phyloP scores from a whole-genome alignment of 495 filamentous ascomycete species.

The Trichocladium antarcticum region DNA sequence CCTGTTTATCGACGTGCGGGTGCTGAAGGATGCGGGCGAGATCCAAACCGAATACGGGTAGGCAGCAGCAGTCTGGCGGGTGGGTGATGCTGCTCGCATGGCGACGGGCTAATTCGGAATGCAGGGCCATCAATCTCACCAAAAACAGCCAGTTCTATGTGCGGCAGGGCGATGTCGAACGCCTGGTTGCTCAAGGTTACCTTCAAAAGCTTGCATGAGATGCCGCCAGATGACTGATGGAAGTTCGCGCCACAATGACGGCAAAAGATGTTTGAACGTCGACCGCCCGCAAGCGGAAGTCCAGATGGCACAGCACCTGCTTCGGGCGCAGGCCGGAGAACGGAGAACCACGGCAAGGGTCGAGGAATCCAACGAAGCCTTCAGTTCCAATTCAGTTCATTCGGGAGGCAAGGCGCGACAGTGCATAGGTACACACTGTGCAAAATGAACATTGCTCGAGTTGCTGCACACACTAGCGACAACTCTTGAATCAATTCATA shows the following conservation, averaged over 20 bases:
- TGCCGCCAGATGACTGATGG: conserved; percentile 11
- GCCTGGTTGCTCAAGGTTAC: conserved; percentile 93
- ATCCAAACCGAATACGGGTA: conserved; percentile 99
- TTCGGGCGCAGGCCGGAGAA: background rate
- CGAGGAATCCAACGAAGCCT: background rate
- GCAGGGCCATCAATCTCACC: conserved; percentile 84
- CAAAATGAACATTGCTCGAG: background rate
- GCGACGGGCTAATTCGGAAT: conserved; percentile 8
- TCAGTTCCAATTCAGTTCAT: conserved; percentile 19
- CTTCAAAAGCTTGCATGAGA: conserved; percentile 64
- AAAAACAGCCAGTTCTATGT: conserved; percentile 99
- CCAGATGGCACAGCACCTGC: background rate
- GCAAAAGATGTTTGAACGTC: conserved; percentile 17
- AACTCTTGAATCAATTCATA: conserved; percentile 4
- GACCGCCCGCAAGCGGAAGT: background rate
- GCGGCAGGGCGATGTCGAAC: conserved; percentile 89
- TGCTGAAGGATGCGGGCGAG: conserved; percentile 93
- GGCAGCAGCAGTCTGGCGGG: no score
- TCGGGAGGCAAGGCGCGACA: background rate
- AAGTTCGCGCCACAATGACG: conserved; percentile 23
- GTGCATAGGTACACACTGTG: background rate
- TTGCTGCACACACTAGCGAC: no score
- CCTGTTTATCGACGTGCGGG: conserved; percentile 94
- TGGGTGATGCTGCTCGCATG: background rate
- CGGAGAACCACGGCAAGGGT: background rate